Conservation (phyloP, 495 filamentous ascomycete species). For the Penicillium samsonianum region DNA sequence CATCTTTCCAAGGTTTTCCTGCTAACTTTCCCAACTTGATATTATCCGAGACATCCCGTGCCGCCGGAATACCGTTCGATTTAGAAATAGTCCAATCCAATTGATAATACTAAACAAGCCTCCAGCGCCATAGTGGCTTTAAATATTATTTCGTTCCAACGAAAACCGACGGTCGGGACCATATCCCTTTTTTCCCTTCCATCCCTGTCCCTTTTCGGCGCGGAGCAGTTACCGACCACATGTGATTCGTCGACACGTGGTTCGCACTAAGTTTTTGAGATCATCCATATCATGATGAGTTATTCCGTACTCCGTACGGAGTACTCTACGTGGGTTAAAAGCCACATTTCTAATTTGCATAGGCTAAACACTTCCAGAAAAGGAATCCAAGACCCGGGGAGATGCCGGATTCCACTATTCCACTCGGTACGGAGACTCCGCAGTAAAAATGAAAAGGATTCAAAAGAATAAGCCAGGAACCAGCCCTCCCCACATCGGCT, state of each 20-base stretch:
- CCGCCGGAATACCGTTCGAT: slow-evolving; percentile 18
- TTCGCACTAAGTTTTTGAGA: neutral
- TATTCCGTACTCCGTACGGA: too few species aligned
- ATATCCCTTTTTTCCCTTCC: neutral
- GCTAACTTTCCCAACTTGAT: neutral
- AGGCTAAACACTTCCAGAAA: neutral
- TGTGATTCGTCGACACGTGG: neutral
- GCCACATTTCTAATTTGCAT: too few species aligned
- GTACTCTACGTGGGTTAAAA: neutral
- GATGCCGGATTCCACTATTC: too few species aligned
- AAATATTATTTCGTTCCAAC: neutral
- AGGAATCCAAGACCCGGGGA: neutral
- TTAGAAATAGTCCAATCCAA: neutral
- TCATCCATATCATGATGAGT: neutral
- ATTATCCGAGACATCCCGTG: slow-evolving; percentile 20
- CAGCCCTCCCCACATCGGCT: slow-evolving; percentile 20
- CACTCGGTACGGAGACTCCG: neutral
- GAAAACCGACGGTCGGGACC: neutral
- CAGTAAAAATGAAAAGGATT: neutral
- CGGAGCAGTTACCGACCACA: slow-evolving; percentile 18
- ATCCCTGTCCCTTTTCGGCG: slow-evolving; percentile 8
- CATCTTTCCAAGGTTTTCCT: too few species aligned
- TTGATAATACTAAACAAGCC: neutral
- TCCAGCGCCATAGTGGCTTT: neutral
- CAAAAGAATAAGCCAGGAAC: slow-evolving; percentile 8